Base-by-base conservation (phyloP, 176 grass and related monocot species). In the Pontederia paniculata region DNA sequence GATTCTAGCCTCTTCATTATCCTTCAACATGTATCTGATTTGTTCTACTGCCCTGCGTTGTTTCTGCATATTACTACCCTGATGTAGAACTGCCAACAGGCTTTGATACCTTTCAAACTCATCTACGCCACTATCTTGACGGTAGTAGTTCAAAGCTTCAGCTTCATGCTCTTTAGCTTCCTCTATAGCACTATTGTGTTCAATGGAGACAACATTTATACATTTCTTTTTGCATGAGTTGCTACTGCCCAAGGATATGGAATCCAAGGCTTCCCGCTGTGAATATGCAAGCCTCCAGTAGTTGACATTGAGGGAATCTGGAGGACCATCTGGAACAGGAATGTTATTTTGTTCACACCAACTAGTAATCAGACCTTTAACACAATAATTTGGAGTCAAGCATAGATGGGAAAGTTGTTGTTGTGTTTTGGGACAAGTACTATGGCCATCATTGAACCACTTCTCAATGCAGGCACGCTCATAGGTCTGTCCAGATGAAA, bases 401-500 rank as follows among this genome's bases (percentile, higher is more conserved):
- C 74, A 84, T 44, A 91, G 62, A 66, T 98, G 93, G 42, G 68
- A 66, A 57, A 98, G 74, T 50, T 77, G 86, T 65, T 98, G 93
- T 77, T 91, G 86, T 69, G 86, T 88, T 72, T 98, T 98, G 10
- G 93, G 93, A 62, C 93, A 98, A 25, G 86, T 98, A 74, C 76
- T 88, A 61, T 90, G 93, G 45, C 86, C 93, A 66, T 98, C 86
- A 61, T 88, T 84, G 58, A 98, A 84, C 93, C 93, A 98, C 88
- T 98, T 98, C 54, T 97, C 93, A 47, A 97, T 91, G 72, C 93
- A 97, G 54, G 88, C 57, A 62, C 86, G 82, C 62, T 97, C 93
- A 70, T 97, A 97, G 63, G 93, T 97, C 62, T 97, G 93, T n/a
- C 93, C 93, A 1, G 93, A 97, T 65, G 93, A 90, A 82, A 91